These are phyloP conservation scores for Daphne laureola DNA, from an alignment of 441 rosid genomes.

Conservation along the genomic window DNA sequence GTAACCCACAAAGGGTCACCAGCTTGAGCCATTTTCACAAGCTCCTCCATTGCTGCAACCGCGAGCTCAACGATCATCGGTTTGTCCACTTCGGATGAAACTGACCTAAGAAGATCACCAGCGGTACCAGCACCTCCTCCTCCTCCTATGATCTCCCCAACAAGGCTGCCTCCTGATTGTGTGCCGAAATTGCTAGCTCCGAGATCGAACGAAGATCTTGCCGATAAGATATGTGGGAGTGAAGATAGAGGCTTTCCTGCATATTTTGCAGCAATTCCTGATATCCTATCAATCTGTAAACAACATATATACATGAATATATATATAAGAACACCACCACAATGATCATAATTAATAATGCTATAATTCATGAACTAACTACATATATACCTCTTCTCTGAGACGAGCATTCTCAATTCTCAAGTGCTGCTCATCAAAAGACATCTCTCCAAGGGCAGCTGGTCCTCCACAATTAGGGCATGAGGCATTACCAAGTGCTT, in stretches of 20 bases:
- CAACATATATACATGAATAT: neutral
- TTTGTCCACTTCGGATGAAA: slow-evolving; percentile 74
- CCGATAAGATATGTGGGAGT: slow-evolving; percentile 32
- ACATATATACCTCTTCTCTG: slow-evolving; percentile 95
- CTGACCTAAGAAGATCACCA: slow-evolving; percentile 45
- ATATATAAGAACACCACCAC: neutral
- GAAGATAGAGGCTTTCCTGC: slow-evolving; percentile 75
- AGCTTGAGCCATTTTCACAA: slow-evolving; percentile 73
- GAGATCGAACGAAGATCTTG: slow-evolving; percentile 65
- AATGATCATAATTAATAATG: slow-evolving; percentile 2
- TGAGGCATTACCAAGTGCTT: slow-evolving; percentile 72
- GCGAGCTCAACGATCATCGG: slow-evolving; percentile 91
- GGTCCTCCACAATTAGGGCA: slow-evolving; percentile 95
- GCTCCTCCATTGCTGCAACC: slow-evolving; percentile 97
- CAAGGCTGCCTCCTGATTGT: slow-evolving; percentile 56
- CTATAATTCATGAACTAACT: no score
- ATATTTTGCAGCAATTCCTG: slow-evolving; percentile 83
- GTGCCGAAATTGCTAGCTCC: slow-evolving; percentile 53
- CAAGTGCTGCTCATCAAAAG: slow-evolving; percentile 92
- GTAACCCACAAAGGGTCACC: slow-evolving; percentile 78
- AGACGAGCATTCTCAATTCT: slow-evolving; percentile 85
- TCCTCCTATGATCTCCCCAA: slow-evolving; percentile 70
- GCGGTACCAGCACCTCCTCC: slow-evolving; percentile 1
- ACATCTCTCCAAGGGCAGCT: slow-evolving; percentile 91
- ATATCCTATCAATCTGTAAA: slow-evolving; percentile 79